Base-by-base conservation (phyloP, 768 basidiomycete species). In the Suillus variegatus region DNA sequence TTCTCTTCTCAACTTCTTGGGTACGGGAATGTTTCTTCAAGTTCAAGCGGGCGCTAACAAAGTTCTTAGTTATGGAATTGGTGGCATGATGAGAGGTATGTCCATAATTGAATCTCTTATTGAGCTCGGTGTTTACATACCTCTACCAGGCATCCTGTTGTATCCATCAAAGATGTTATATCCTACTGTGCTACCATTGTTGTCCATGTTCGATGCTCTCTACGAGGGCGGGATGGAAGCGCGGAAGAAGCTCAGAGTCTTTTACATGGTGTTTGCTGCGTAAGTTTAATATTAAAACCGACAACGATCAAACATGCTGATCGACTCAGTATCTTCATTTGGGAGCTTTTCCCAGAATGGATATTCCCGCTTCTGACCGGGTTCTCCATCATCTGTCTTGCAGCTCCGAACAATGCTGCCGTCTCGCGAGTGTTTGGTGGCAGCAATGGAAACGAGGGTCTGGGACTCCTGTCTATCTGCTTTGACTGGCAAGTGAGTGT, bases 401-500 rank as follows among this genome's bases (percentile, higher is more conserved):
- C 88, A 3, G 85, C 83, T 4, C 73, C 80, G 51, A 79, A 84
- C 6, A 76, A 80, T 36, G 75, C 86, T 65, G 71, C 84, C 18
- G 82, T 89, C 70, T 88, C 87, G 4, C 85, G 87, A 61, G 69
- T 91, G 0, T 90, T 91, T 65, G 90, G 90, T 36, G 90, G 90
- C 6, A 77, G 84, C 3, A 80, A 85, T 43, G 88, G 83, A 36
- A 91, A 91, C 68, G 89, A 91, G 73, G 89, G 88, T 0, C 78
- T 91, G 47, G 89, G 89, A 0, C 69, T 90, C 22, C 63, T 86
- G 47, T 85, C 83, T 41, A 64, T 91, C 49, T 85, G 85, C n/a
- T 82, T 90, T 55, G 89, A 90, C 69, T 91, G 75, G 75, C 74
- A 75, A 25, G 63, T 64, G 20, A 62, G 54, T 63, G 36, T 61